Percentiles rank a stretch among this genome's conserved stretches.
Conservation (phyloP, 2,329 filamentous ascomycete genomes). For the Byssoonygena ceratinophila region DNA sequence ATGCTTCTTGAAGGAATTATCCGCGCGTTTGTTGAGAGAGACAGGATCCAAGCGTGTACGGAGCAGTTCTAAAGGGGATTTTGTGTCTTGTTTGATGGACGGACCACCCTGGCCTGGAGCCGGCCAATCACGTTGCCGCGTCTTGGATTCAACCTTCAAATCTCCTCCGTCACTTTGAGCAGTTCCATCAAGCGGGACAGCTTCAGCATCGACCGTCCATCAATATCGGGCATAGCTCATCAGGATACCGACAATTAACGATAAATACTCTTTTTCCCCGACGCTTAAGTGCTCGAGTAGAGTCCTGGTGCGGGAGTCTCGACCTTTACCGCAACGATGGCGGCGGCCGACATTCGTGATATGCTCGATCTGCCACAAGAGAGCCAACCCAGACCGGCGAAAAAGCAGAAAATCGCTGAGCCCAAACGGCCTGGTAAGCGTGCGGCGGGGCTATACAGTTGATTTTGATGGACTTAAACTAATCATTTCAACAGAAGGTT, state of each 20-base stretch:
- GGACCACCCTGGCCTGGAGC: conserved; percentile 4
- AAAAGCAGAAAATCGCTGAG: conserved; percentile 61
- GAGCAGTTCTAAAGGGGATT: conserved; percentile 4
- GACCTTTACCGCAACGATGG: conserved; percentile 20
- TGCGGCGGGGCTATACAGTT: conserved; percentile 3
- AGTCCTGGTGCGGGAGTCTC: not conserved
- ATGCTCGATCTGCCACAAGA: conserved; percentile 67
- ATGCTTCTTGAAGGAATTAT: not conserved
- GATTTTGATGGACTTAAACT: not conserved
- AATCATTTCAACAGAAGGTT: conserved; percentile 34
- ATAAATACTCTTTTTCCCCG: not conserved
- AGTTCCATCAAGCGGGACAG: not conserved
- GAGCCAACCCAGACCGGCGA: conserved; percentile 47
- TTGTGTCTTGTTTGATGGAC: conserved; percentile 3
- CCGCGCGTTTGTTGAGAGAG: not conserved
- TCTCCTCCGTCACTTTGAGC: not conserved
- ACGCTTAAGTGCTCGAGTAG: not conserved
- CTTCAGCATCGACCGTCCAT: not conserved
- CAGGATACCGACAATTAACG: not conserved
- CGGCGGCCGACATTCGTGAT: conserved; percentile 73
- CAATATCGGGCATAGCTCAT: not conserved
- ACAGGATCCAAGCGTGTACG: not conserved
- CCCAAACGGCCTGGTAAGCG: conserved; percentile 44
- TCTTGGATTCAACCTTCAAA: not conserved
- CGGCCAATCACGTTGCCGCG: conserved; percentile 5